These are phyloP conservation scores for Boletus pseudo-olivaceus DNA, from an alignment of 768 basidiomycete species.

Conservation along the genomic window DNA sequence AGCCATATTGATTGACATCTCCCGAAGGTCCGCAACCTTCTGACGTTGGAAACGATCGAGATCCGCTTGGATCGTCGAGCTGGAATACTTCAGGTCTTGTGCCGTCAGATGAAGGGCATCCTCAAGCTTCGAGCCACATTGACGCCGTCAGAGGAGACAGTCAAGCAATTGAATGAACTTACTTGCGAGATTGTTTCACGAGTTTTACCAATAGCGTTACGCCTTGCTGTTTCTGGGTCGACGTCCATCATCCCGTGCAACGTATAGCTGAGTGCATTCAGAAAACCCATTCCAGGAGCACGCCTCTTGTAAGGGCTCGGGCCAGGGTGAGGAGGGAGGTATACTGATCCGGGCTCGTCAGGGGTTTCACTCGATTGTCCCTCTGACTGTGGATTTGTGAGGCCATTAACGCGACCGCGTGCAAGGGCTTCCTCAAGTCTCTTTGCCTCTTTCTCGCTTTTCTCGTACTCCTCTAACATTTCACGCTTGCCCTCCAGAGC, in stretches of 20 bases:
- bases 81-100: slow-evolving; percentile 94
- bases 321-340: slow-evolving; percentile 77
- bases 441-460: slow-evolving; percentile 86
- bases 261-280: slow-evolving; percentile 91
- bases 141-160: slow-evolving; percentile 13
- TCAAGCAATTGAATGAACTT: slow-evolving; percentile 19
- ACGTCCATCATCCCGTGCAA: slow-evolving; percentile 98
- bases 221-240: slow-evolving; percentile 92
- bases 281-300: slow-evolving; percentile 77
- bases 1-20: slow-evolving; percentile 91
- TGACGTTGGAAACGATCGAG: slow-evolving; percentile 97
- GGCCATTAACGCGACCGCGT: slow-evolving; percentile 43
- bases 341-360: slow-evolving; percentile 44
- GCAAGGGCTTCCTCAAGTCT: slow-evolving; percentile 86
- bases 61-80: slow-evolving; percentile 95
- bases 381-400: slow-evolving; percentile 23
- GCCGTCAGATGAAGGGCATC: slow-evolving; percentile 90
- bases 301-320: slow-evolving; percentile 62
- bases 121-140: slow-evolving; percentile 63
- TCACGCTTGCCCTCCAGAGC: slow-evolving; percentile 79
- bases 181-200: slow-evolving; percentile 95
- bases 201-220: slow-evolving; percentile 92
- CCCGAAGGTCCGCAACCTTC: slow-evolving; percentile 93
- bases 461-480: slow-evolving; percentile 84
- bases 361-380: slow-evolving; percentile 34